These are phyloP conservation scores for Prunus mume DNA, from an alignment of 306 rosid species.

Conservation along the genomic window DNA sequence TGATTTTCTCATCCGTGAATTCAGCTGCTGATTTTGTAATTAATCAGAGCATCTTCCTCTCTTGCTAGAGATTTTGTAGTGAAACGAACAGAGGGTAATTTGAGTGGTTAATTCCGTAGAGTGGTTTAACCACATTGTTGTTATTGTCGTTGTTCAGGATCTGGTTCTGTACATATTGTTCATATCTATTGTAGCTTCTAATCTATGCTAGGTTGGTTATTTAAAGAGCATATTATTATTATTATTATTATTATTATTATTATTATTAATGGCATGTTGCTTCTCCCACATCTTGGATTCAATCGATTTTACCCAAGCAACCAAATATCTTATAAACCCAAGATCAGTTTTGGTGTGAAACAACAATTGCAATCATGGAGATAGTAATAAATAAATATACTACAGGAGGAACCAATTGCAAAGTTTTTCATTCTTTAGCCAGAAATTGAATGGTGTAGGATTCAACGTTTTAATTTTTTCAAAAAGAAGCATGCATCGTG, in stretches of 20 bases:
- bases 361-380: too few relatives aligned
- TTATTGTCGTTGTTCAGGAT: not conserved
- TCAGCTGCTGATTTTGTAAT: conserved; percentile 10
- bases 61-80: conserved; percentile 4
- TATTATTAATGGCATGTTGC: not conserved
- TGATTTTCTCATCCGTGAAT: conserved; percentile 6
- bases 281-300: not conserved
- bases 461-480: too few relatives aligned
- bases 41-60: conserved; percentile 1
- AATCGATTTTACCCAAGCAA: not conserved
- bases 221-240: not conserved
- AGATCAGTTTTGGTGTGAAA: too few relatives aligned
- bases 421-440: too few relatives aligned
- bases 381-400: too few relatives aligned
- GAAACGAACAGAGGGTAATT: not conserved
- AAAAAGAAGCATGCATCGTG: too few relatives aligned
- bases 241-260: not conserved
- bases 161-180: conserved; percentile 43
- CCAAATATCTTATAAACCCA: too few relatives aligned
- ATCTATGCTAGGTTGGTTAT: not conserved
- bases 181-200: conserved; percentile 24
- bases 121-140: not conserved
- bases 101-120: not conserved
- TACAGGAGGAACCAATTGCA: too few relatives aligned
- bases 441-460: too few relatives aligned